Base-by-base conservation (phyloP, 1,284 basidiomycete genomes). In the Melanopsichium pennsylvanicum region DNA sequence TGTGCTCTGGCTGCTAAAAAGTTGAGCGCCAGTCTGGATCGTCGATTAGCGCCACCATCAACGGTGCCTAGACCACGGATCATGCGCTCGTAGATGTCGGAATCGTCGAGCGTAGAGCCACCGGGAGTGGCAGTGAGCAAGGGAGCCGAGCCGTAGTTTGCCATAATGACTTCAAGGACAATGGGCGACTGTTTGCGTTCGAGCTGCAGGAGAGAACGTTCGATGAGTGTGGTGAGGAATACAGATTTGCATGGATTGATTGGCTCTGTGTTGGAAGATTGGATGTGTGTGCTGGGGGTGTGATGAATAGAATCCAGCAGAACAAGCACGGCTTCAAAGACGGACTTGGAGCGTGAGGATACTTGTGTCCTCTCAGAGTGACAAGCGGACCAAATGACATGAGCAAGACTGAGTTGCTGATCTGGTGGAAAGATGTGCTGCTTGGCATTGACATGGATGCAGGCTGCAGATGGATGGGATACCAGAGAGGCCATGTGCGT, bases 181-280 rank as follows among this genome's bases (percentile, higher is more conserved):
- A 69, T 59, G 18, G 66, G 66, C 16, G 60, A 63, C 39, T 69
- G 66, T 26, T 63, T 63, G 35, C 66, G 66, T n/a, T 69, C 60
- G 16, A 69, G 47, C 34, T 63, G 60, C 4, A 33, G 40, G 11
- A 69, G 26, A 0, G 66, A 49, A 9, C 66, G 48, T 5, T 55
- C 51, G 33, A 63, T 34, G 31, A 69, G 52, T 4, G 54, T 47
- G 35, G 29, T 48, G 41, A 63, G 54, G 19, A 63, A 59, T 15
- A 44, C 23, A 29, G 46, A 51, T n/a, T 68, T 12, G 4, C 19
- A n/a, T 3, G 58, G 64, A 29, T 49, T 58, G 34, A 16, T 19
- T 4, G 26, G 4, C 3, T 19, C 15, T 12, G 16, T 22, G 19
- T 29, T 21, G 2, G 50, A 35, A 4, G 42, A 34, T n/a, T n/a